These are phyloP conservation scores for Epichloe typhina DNA, from an alignment of 2,329 filamentous ascomycete species.

Conservation along the genomic window DNA sequence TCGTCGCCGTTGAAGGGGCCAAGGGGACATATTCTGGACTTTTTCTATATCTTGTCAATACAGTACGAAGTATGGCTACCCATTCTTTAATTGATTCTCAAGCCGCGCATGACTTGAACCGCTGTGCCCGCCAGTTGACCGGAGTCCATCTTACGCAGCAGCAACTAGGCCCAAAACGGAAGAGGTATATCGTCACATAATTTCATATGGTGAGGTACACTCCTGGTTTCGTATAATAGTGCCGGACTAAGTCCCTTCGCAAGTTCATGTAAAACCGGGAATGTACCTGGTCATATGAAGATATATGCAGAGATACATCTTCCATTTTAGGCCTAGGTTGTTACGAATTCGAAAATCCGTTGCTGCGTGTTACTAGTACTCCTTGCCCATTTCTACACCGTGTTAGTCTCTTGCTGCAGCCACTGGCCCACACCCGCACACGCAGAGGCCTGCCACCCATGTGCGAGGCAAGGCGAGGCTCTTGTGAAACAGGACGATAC, in stretches of 20 bases:
- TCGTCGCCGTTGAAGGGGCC: background rate
- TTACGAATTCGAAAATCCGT: constrained; percentile 20
- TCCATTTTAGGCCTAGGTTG: no score
- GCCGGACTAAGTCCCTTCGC: no score
- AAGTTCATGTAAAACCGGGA: no score
- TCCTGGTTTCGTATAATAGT: no score
- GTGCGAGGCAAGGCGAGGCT: background rate
- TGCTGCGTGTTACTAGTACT: constrained; percentile 23
- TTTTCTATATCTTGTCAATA: background rate
- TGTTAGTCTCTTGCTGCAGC: background rate
- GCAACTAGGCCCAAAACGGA: no score
- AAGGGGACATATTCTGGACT: background rate
- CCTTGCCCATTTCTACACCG: constrained; percentile 53
- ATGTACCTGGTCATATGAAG: no score
- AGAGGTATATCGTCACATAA: no score
- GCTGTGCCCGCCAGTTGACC: constrained; percentile 23
- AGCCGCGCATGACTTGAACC: constrained; percentile 22
- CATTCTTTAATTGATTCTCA: background rate
- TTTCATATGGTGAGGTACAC: no score
- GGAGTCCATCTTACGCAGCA: constrained; percentile 11
- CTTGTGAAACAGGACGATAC: background rate
- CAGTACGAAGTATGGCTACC: background rate
- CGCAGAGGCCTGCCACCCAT: background rate
- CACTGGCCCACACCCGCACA: background rate
- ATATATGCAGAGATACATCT: no score